These are phyloP conservation scores for Candida loeiensis DNA, from an alignment of 805 yeast genomes.

Conservation along the genomic window DNA sequence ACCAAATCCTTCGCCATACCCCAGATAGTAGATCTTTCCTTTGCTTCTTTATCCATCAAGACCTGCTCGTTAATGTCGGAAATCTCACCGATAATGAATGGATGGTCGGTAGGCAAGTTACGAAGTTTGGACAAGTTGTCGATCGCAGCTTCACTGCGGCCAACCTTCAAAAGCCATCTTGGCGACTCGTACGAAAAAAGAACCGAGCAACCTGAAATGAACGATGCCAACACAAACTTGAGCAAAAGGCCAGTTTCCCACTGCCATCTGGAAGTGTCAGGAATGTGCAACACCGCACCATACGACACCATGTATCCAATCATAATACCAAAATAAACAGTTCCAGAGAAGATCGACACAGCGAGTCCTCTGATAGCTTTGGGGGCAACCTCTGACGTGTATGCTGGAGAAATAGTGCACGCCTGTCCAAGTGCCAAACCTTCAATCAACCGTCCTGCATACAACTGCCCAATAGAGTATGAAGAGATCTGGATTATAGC, in stretches of 20 bases:
- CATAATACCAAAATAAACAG: constrained; percentile 24
- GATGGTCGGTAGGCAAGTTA: constrained; percentile 22
- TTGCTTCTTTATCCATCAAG: constrained; percentile 24
- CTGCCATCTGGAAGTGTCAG: constrained; percentile 15
- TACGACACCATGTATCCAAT: constrained; percentile 32
- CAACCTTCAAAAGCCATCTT: constrained; percentile 21
- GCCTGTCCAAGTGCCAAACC: constrained; percentile 25
- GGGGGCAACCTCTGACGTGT: constrained; percentile 22
- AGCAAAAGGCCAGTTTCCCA: constrained; percentile 20
- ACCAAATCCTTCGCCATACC: constrained; percentile 33
- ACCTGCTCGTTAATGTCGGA: constrained; percentile 38
- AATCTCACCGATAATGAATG: constrained; percentile 40
- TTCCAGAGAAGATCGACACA: constrained; percentile 30
- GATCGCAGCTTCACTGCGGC: constrained; percentile 18
- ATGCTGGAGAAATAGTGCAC: constrained; percentile 22
- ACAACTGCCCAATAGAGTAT: constrained; percentile 19
- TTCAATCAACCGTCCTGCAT: constrained; percentile 23
- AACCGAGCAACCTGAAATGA: constrained; percentile 17
- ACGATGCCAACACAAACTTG: constrained; percentile 28
- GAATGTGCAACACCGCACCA: constrained; percentile 42
- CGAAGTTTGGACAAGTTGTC: constrained; percentile 18
- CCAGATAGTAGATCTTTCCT: constrained; percentile 10
- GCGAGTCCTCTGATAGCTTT: constrained; percentile 31
- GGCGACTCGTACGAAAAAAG: constrained; percentile 21
- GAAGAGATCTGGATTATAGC: constrained; percentile 21